Percentiles rank a stretch among this genome's conserved stretches.
These are phyloP conservation scores for Hypoxylon fragiforme DNA, from an alignment of 495 filamentous ascomycete genomes.

Conservation along the genomic window DNA sequence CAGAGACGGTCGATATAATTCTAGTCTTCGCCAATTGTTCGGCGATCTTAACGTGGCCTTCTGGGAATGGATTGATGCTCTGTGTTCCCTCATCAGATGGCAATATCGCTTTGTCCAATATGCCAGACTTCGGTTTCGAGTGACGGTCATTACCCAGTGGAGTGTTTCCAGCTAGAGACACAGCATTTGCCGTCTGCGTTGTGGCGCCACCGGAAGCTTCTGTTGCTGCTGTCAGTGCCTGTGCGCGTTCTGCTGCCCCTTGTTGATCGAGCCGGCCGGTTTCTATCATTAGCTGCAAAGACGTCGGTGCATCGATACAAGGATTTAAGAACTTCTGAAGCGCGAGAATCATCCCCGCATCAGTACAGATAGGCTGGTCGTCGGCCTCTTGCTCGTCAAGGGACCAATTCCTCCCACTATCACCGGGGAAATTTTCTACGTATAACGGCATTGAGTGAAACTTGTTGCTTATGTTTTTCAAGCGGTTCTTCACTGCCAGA, in stretches of 20 bases:
- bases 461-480: conserved; percentile 66
- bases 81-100: neutral
- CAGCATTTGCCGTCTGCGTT: conserved; percentile 8
- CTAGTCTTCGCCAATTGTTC: conserved; percentile 61
- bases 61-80: neutral
- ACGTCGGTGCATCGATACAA: conserved; percentile 40
- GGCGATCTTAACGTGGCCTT: conserved; percentile 34
- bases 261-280: conserved; percentile 42
- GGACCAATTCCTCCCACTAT: conserved; percentile 63
- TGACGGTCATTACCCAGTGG: conserved; percentile 39
- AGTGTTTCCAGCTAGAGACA: conserved; percentile 46
- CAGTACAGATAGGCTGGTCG: conserved; percentile 44
- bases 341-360: conserved; percentile 41
- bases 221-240: conserved; percentile 28
- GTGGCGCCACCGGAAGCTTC: conserved; percentile 7
- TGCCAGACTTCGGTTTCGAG: conserved; percentile 28
- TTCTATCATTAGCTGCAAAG: conserved; percentile 41
- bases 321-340: conserved; percentile 47
- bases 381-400: conserved; percentile 50
- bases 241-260: conserved; percentile 39
- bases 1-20: conserved; percentile 79
- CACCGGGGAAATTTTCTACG: conserved; percentile 60
- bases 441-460: conserved; percentile 80
- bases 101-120: conserved; percentile 15
- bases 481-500: conserved; percentile 57